Base-by-base conservation (phyloP, 495 filamentous ascomycete genomes). In the Penicillium steckii region DNA sequence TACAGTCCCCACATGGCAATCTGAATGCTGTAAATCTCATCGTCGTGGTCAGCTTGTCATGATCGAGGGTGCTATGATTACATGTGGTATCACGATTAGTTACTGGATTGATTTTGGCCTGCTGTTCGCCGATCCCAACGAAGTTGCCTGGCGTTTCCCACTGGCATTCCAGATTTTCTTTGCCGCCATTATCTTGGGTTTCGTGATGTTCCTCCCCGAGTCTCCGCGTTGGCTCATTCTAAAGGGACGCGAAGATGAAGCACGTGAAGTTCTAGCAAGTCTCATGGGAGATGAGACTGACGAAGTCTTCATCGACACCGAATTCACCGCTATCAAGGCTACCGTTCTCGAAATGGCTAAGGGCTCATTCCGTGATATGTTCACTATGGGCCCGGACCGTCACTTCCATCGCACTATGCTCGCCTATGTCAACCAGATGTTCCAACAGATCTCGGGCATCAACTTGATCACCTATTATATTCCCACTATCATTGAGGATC, bases 81-180 rank as follows among this genome's bases (percentile, higher is more conserved):
- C 87, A 3, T 79, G 79, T 27, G 87, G 88, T 58, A 83, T 90
- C 55, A 85, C 82, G 53, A 72, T 90, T 62, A 81, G 77, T 59
- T 89, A 91, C 70, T 92, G 87, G 87, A 77, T 91, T 42, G 83
- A 85, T 53, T 86, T 88, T 42, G 89, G 80, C 17, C 76, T 89
- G 38, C 80, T 82, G 27, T 91, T 85, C 51, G 64, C 85, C 35
- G 78, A 83, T 46, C 81, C 82, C 7, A 81, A 64, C 51, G 78
- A 80, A 15, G 81, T 87, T 8, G 72, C 87, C 3, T 91, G 88
- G 88, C 74, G 89, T 23, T 88, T 90, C 54, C 87, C 88, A 0
- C 73, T 93, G 23, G 86, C 83, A 15, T 84, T 89, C 69, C 85
- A 89, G 62, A 79, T 89, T 52, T 68, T 85, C 59, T 88, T 89